Base-by-base conservation (phyloP, 2,329 filamentous ascomycete genomes). In the Camptophora hylomeconis region DNA sequence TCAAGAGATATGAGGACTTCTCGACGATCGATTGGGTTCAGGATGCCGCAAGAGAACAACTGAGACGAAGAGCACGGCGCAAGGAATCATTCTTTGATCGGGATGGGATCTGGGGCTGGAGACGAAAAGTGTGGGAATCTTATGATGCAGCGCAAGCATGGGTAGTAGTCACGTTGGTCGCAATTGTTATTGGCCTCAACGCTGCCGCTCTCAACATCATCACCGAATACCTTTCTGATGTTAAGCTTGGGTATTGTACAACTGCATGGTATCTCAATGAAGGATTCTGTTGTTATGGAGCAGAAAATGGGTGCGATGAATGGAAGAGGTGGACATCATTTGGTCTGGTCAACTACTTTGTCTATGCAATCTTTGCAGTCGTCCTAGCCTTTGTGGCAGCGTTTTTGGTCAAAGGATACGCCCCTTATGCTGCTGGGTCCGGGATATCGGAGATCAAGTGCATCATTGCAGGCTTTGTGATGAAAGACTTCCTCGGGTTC, bases 361-460 rank as follows among this genome's bases (percentile, higher is more conserved):
- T 94, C 29, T 98, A 98, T 52, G 80, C 92, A 38, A 47, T 80
- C 29, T 89, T 92, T 56, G 83, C 81, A 31, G 79, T 75, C 2
- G 50, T 80, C 3, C 92, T 95, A 51, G 80, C 87, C 11, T 79
- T 80, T 30, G 77, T 77, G 3, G 77, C 86, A 2, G 86, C 86
- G 1, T 75, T 69, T 20, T 65, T 98, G 21, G 89, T 98, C 49
- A 89, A 83, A 51, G 75, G 73, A 1, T 95, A 89, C 54, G 86
- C 89, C 4, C 89, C 89, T 0, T 98, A 98, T 52, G 89, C 89
- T 7, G 89, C 89, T 18, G 89, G 89, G 10, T 93, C 83, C 8
- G 89, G 89, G 21, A 98, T 98, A 34, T 94, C 84, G 8, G 89
- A 98, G 60, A 98, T 98, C 66, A 98, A 98, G 57, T 93, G 84